These are phyloP conservation scores for Physcomitrium patens DNA, from an alignment of 225 moss, liverwort and hornwort species.

Conservation along the genomic window DNA sequence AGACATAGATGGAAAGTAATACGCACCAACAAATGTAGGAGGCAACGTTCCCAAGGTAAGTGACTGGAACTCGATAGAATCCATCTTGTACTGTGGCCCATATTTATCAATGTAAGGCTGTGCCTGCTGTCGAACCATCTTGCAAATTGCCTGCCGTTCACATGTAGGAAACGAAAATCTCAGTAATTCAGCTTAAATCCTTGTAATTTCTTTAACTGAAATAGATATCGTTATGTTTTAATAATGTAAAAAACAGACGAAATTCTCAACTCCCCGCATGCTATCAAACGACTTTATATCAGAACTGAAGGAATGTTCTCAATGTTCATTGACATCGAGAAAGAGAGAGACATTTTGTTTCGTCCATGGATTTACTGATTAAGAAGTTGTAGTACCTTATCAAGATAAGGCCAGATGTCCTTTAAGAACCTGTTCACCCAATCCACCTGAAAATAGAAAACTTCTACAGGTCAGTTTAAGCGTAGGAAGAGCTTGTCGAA, in stretches of 20 bases:
- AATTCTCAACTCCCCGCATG: too few species aligned
- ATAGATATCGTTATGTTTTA: too few species aligned
- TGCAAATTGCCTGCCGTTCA: conserved; percentile 77
- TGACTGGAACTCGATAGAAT: conserved; percentile 82
- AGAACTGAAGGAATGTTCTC: not conserved
- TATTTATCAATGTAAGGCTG: conserved; percentile 86
- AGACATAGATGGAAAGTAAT: not conserved
- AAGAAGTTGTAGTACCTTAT: conserved; percentile 44
- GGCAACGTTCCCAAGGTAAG: conserved; percentile 95
- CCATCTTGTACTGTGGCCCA: conserved; percentile 78
- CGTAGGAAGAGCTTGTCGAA: not conserved
- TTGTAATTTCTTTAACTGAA: too few species aligned
- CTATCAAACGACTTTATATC: too few species aligned
- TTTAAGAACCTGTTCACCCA: conserved; percentile 77
- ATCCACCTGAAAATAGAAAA: conserved; percentile 49
- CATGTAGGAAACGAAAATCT: too few species aligned
- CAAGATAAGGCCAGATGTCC: conserved; percentile 74
- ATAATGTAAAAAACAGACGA: too few species aligned
- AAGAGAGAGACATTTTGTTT: not conserved
- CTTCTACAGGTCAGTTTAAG: not conserved
- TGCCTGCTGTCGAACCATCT: conserved; percentile 83
- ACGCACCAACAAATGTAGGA: conserved; percentile 86
- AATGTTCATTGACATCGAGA: too few species aligned
- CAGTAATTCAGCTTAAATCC: not conserved
- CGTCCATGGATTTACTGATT: not conserved